Conservation (phyloP, 805 yeast genomes). For the Lipomyces orientalis region DNA sequence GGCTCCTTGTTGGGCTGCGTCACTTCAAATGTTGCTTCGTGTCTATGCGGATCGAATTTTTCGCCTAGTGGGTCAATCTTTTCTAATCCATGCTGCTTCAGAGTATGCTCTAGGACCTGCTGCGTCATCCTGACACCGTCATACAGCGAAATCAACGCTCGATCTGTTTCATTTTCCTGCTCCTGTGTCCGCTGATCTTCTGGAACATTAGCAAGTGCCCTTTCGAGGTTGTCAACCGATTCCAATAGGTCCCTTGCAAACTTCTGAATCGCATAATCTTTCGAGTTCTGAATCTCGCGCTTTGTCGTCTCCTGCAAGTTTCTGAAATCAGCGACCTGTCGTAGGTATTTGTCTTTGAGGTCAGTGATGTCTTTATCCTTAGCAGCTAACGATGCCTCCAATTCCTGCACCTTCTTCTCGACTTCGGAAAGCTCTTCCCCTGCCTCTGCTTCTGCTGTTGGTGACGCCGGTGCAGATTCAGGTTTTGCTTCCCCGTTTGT, state of each 20-base stretch:
- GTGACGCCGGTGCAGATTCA: slow-evolving; percentile 1
- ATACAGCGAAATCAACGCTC: slow-evolving; percentile 73
- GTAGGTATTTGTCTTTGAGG: slow-evolving; percentile 78
- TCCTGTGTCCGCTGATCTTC: slow-evolving; percentile 39
- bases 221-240: slow-evolving; percentile 86
- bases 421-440: slow-evolving; percentile 34
- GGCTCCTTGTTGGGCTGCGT: slow-evolving; percentile 88
- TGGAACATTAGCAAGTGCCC: slow-evolving; percentile 74
- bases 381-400: slow-evolving; percentile 60
- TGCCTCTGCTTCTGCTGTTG: slow-evolving; percentile 37
- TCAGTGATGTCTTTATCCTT: slow-evolving; percentile 72
- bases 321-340: slow-evolving; percentile 90
- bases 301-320: slow-evolving; percentile 89
- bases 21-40: slow-evolving; percentile 90
- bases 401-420: slow-evolving; percentile 36
- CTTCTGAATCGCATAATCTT: slow-evolving; percentile 88
- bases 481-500: neutral
- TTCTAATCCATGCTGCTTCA: slow-evolving; percentile 75
- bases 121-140: slow-evolving; percentile 93
- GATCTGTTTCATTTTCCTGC: slow-evolving; percentile 56
- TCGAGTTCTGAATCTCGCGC: slow-evolving; percentile 83
- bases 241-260: slow-evolving; percentile 89
- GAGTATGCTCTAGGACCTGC: slow-evolving; percentile 82
- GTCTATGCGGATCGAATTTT: slow-evolving; percentile 85
- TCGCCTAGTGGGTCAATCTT: slow-evolving; percentile 86